Percentiles rank a stretch among this genome's conserved stretches.
phyloP scores from a whole-genome alignment of 148 eudicot species.

The Arctostaphylos glauca region DNA sequence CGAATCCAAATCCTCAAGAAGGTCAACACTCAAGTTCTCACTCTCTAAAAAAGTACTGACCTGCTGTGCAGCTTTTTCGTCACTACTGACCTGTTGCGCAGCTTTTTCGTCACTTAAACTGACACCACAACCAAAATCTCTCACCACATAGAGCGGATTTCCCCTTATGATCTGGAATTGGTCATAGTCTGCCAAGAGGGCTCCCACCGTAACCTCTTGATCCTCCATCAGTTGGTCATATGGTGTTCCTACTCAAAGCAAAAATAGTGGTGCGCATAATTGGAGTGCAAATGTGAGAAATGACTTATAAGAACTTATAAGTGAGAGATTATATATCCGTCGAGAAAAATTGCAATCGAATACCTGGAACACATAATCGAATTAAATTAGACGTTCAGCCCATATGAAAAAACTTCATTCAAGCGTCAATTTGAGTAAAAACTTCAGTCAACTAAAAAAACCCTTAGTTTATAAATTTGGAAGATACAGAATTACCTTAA shows the following conservation, averaged over 20 bases:
- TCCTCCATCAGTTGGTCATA: conserved; percentile 28
- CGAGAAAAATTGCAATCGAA: too few relatives aligned
- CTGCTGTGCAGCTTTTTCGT: conserved; percentile 11
- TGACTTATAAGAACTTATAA: too few relatives aligned
- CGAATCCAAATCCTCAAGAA: conserved; percentile 62
- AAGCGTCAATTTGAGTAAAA: neutral
- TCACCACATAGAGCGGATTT: too few relatives aligned
- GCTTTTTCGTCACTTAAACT: conserved; percentile 21
- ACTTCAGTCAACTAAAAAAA: neutral
- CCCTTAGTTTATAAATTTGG: neutral
- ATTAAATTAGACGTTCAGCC: too few relatives aligned
- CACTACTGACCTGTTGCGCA: conserved; percentile 9
- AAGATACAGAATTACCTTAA: neutral
- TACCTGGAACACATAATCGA: too few relatives aligned
- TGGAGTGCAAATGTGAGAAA: too few relatives aligned
- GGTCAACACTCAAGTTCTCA: conserved; percentile 38
- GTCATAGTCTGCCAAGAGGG: too few relatives aligned
- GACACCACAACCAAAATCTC: conserved; percentile 14
- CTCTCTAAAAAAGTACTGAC: conserved; percentile 19
- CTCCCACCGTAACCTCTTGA: conserved; percentile 24
- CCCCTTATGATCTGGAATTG: too few relatives aligned
- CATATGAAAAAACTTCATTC: neutral
- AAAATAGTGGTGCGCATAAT: too few relatives aligned
- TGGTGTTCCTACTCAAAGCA: too few relatives aligned
- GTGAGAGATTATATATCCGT: too few relatives aligned